Conservation (phyloP, 176 grass and related monocot genomes). For the Juncus effusus region DNA sequence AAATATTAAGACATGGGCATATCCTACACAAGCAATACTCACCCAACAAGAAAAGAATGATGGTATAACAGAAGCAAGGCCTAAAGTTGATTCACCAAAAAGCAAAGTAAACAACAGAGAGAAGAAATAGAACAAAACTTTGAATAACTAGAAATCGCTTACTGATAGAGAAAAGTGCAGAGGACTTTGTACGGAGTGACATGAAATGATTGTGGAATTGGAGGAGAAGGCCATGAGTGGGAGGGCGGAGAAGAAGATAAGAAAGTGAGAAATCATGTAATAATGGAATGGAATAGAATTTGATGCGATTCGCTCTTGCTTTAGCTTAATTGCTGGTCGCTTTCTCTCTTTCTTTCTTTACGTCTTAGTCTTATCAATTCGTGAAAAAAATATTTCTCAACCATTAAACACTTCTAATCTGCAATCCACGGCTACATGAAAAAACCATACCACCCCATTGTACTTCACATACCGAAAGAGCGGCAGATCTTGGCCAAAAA, state of each 20-base stretch:
- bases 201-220: not conserved
- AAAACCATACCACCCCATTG: no score
- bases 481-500: no score
- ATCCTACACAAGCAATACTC: not conserved
- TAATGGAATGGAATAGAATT: not conserved
- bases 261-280: not conserved
- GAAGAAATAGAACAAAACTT: constrained; percentile 11
- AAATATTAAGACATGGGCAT: constrained; percentile 2
- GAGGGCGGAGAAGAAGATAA: constrained; percentile 9
- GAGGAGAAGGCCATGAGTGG: not conserved
- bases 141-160: no score
- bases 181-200: not conserved
- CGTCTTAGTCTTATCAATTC: no score
- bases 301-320: constrained; percentile 40
- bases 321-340: constrained; percentile 7
- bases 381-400: no score
- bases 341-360: constrained; percentile 7
- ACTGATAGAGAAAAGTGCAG: no score
- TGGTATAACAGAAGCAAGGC: not conserved
- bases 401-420: no score
- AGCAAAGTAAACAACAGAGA: constrained; percentile 12
- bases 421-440: no score
- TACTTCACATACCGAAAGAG: no score
- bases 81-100: constrained; percentile 14
- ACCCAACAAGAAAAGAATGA: constrained; percentile 18